These are phyloP conservation scores for Begonia fuchsioides DNA, from an alignment of 306 rosid species.

Conservation along the genomic window DNA sequence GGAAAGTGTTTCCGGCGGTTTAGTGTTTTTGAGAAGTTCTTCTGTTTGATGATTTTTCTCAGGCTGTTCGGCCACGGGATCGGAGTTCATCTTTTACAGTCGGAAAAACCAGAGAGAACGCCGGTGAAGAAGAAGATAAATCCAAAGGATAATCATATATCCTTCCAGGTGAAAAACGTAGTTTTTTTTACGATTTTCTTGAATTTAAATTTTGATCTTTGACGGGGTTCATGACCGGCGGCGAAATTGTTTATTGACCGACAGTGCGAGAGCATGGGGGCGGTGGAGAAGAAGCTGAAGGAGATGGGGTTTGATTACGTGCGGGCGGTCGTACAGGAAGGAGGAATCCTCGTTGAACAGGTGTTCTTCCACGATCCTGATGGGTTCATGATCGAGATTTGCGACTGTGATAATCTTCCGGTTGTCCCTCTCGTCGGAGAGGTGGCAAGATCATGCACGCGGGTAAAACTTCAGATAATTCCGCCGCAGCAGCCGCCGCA, in stretches of 20 bases:
- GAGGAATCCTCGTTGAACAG: conserved; percentile 67
- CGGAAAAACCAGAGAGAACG: conserved; percentile 33
- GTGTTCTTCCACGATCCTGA: conserved; percentile 91
- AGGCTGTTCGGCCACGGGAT: conserved; percentile 40
- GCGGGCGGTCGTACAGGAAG: conserved; percentile 64
- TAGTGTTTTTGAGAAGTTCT: neutral
- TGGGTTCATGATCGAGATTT: conserved; percentile 93
- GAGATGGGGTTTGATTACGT: conserved; percentile 52
- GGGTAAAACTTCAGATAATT: conserved; percentile 13
- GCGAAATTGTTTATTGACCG: neutral
- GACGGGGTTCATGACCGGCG: neutral
- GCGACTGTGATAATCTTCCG: conserved; percentile 78
- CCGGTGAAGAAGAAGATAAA: conserved; percentile 34
- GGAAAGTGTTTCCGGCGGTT: neutral
- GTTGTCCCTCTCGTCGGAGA: conserved; percentile 47
- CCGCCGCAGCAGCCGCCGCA: conserved; percentile 23
- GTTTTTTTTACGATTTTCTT: neutral
- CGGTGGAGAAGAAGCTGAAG: conserved; percentile 73
- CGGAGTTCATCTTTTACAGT: conserved; percentile 62
- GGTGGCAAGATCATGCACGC: conserved; percentile 26
- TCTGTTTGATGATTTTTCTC: neutral
- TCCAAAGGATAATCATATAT: conserved; percentile 88
- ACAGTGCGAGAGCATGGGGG: conserved; percentile 88
- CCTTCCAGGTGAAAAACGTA: conserved; percentile 51
- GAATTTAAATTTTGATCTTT: neutral